Conservation (phyloP, 179 eudicot species). For the Silene vulgaris region DNA sequence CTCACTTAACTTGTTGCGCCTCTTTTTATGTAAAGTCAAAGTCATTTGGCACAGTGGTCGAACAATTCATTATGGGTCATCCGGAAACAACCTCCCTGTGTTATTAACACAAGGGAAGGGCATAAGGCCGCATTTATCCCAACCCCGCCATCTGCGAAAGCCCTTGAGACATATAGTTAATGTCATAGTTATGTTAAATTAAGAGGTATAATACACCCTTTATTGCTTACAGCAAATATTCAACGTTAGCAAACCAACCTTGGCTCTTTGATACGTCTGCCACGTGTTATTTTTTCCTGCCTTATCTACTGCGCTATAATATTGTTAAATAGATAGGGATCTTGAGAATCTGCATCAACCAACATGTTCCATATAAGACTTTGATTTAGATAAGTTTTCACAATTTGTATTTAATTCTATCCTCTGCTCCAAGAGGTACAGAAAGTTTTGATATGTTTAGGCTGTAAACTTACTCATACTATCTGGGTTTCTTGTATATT, state of each 20-base stretch:
- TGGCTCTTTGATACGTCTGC: slow-evolving; percentile 5
- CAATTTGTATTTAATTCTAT: background rate
- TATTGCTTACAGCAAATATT: slow-evolving; percentile 23
- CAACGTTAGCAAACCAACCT: slow-evolving; percentile 18
- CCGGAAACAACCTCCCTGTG: background rate
- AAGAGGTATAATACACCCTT: slow-evolving; percentile 41
- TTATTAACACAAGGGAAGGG: background rate
- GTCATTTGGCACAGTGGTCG: background rate
- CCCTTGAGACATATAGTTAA: background rate
- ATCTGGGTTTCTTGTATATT: background rate
- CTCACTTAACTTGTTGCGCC: background rate
- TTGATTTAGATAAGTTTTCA: background rate
- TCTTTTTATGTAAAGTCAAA: background rate
- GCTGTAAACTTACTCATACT: too few species aligned
- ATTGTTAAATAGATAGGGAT: background rate
- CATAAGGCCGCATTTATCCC: background rate
- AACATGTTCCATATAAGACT: background rate
- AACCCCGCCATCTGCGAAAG: background rate
- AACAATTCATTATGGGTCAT: slow-evolving; percentile 2
- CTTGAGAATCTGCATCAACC: background rate
- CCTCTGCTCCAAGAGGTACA: background rate
- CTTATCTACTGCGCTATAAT: background rate
- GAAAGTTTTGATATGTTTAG: background rate
- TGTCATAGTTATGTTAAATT: background rate
- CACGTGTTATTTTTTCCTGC: slow-evolving; percentile 4